Percentiles rank a stretch among this genome's conserved stretches.
Evolutionary conservation across 164 flowering plant species (phyloP).

Genomic region (grape (Vitis vinifera)): DNA sequence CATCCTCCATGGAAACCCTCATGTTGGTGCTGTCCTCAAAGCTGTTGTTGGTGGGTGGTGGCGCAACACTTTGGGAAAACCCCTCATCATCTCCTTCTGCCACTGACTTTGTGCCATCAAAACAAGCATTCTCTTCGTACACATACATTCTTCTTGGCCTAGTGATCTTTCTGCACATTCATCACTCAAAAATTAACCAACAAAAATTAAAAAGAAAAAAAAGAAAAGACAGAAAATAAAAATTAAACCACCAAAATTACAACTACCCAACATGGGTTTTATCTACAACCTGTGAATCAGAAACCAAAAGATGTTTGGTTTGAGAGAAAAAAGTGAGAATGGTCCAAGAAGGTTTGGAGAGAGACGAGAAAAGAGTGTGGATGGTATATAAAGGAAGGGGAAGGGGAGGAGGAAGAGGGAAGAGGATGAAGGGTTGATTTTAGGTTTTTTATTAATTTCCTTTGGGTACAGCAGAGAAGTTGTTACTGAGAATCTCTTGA

Average conservation of each 20-base stretch:
- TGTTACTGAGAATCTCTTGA: constrained; percentile 31
- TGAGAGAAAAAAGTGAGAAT: no score
- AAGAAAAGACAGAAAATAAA: background rate
- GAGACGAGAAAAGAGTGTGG: background rate
- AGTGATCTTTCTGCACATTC: background rate
- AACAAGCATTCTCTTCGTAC: constrained; percentile 38
- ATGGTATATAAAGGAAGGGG: no score
- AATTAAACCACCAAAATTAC: no score
- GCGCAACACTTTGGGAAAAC: constrained; percentile 3
- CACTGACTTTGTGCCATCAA: constrained; percentile 32
- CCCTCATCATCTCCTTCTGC: constrained; percentile 18
- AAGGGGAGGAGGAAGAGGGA: background rate
- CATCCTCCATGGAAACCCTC: constrained; percentile 37
- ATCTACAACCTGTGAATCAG: no score
- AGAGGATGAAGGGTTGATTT: background rate
- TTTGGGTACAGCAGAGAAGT: constrained; percentile 5
- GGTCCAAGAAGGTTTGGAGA: no score
- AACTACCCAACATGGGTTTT: no score
- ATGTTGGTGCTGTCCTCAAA: no score
- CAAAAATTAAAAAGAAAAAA: background rate
- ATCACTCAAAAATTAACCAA: background rate
- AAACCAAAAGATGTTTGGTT: no score
- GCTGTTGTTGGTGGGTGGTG: constrained; percentile 15
- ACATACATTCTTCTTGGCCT: constrained; percentile 9
- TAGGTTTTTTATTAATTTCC: no score